Percentiles rank a stretch among this genome's conserved stretches.
Evolutionary conservation across 1,284 basidiomycete species (phyloP).

Genomic region (Pascua guehoae): DNA sequence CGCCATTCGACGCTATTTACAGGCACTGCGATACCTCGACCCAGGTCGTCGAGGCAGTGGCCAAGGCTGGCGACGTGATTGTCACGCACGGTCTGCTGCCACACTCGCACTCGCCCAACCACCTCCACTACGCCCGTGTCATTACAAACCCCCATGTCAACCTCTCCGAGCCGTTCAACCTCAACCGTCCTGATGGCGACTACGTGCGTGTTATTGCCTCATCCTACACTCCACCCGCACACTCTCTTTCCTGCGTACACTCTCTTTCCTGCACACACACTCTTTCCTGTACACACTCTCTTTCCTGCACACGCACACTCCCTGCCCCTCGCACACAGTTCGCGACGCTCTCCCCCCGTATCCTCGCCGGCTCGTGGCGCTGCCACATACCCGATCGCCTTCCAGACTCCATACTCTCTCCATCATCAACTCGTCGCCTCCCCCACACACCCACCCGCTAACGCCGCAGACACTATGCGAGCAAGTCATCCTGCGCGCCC

Average conservation of each 20-base stretch:
- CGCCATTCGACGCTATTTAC: conserved; percentile 21
- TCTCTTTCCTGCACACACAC: too few relatives aligned
- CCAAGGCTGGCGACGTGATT: conserved; percentile 29
- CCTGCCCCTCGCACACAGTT: too few relatives aligned
- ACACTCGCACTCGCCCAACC: conserved; percentile 27
- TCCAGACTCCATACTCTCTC: too few relatives aligned
- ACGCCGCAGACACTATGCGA: conserved; percentile 28
- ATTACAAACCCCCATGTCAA: conserved; percentile 39
- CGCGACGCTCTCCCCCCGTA: too few relatives aligned
- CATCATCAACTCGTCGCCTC: too few relatives aligned
- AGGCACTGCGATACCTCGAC: conserved; percentile 14
- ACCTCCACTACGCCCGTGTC: conserved; percentile 30
- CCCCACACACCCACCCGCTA: neutral
- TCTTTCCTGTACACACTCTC: too few relatives aligned
- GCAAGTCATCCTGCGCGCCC: conserved; percentile 32
- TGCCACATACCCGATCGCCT: too few relatives aligned
- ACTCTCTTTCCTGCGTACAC: too few relatives aligned
- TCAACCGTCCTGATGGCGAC: conserved; percentile 30
- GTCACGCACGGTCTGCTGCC: conserved; percentile 34
- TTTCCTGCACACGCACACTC: too few relatives aligned
- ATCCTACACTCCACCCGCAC: neutral
- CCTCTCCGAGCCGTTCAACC: conserved; percentile 27
- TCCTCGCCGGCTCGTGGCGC: too few relatives aligned
- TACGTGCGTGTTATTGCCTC: conserved; percentile 19
- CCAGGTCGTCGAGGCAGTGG: conserved; percentile 16